Base-by-base conservation (phyloP, 768 basidiomycete genomes). In the Tulasnella sp. region DNA sequence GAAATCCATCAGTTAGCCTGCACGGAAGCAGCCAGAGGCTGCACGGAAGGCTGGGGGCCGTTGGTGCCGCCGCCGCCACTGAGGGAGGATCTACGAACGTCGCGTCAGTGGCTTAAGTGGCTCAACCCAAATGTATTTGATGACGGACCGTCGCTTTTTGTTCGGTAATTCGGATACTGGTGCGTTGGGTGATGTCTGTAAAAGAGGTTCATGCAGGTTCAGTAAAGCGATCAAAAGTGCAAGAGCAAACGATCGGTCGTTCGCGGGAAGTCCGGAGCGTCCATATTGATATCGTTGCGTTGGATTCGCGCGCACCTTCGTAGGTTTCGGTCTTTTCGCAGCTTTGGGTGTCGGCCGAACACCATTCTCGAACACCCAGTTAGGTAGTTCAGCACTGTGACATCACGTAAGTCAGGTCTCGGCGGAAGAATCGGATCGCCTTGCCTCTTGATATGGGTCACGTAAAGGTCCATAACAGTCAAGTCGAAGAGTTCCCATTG, bases 401-500 rank as follows among this genome's bases (percentile, higher is more conserved):
- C n/a, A 7, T 9, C 36, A 27, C 23, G 23, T 43, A 15, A 37
- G 40, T 36, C 17, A 53, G 37, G 49, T 61, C 15, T 36, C 29
- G 54, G 15, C n/a, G 45, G 51, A 37, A n/a, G 29, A 31, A 48
- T 40, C 15, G 51, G 37, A 43, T 27, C 31, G 4, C 63, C 75
- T 37, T 58, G 91, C 93, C 82, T 83, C 75, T 82, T 96, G 66
- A 97, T 89, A 67, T 98, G 85, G 48, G 90, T 82, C 27, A 99
- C 84, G 48, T 88, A 79, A 60, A 99, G 86, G 19, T 92, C 91
- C 96, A 99, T 99, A 54, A 80, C 81, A 12, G 79, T 74, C 63
- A 90, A 85, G 59, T 98, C 87, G 63, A 84, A 98, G 67, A 86
- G 84, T 66, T 98, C 94, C 92, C 96, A 98, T 73, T 80, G 72